Conservation (phyloP, 129 eudicot species). For the Arctium minus region DNA sequence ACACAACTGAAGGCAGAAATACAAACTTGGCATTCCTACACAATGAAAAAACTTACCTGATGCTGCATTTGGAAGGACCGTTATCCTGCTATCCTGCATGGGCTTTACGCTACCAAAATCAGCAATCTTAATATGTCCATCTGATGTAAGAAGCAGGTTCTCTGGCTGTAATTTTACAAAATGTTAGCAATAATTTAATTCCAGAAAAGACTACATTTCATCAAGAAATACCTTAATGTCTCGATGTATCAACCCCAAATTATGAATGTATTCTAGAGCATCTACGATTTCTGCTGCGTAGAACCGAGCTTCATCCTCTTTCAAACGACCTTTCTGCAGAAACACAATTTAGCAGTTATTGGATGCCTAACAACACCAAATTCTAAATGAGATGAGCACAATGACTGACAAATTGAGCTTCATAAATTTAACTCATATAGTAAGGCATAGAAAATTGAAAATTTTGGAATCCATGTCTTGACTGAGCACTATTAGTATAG, state of each 20-base stretch:
- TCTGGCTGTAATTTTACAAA: constrained; percentile 55
- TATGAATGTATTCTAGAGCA: constrained; percentile 79
- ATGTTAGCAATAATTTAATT: not conserved
- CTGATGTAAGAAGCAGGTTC: constrained; percentile 63
- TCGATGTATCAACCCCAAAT: constrained; percentile 67
- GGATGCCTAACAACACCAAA: not conserved
- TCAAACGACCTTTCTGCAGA: constrained; percentile 65
- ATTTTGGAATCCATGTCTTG: too few relatives aligned
- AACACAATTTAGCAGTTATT: not conserved
- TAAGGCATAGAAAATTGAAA: too few relatives aligned
- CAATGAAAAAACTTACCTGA: constrained; percentile 37
- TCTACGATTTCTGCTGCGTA: constrained; percentile 80
- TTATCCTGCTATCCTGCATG: constrained; percentile 66
- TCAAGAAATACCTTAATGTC: constrained; percentile 61
- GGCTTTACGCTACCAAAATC: constrained; percentile 91
- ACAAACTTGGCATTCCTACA: too few relatives aligned
- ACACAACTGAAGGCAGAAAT: not conserved
- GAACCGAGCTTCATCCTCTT: constrained; percentile 74
- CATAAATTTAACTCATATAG: too few relatives aligned
- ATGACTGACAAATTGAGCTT: too few relatives aligned
- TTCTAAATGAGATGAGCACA: not conserved
- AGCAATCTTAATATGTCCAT: constrained; percentile 79
- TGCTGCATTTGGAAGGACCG: constrained; percentile 84
- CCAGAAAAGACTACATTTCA: not conserved
- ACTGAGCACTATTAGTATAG: too few relatives aligned